A percentile compares a stretch with the other conserved stretches of the same genome.
These are phyloP conservation scores for Trifolium repens DNA, from an alignment of 306 rosid species.

Conservation along the genomic window DNA sequence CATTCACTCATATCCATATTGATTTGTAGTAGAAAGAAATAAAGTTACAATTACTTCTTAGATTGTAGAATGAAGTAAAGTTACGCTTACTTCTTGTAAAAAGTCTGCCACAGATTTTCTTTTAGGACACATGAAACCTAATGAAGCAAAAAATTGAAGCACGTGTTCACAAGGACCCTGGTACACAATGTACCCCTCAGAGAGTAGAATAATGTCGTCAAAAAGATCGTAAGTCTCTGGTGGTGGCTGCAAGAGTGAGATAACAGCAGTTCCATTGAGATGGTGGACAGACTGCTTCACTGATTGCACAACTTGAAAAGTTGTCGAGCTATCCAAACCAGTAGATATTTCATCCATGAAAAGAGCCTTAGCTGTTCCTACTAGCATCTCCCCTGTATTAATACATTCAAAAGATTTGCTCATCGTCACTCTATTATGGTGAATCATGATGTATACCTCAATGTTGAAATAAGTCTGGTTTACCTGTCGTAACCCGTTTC, in stretches of 20 bases:
- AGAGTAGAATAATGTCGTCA: slow-evolving; percentile 56
- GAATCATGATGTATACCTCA: not conserved
- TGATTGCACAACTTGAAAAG: slow-evolving; percentile 56
- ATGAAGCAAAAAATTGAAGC: slow-evolving; percentile 51
- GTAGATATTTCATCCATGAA: slow-evolving; percentile 67
- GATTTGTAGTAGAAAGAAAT: not conserved
- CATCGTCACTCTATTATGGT: not conserved
- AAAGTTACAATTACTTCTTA: not conserved
- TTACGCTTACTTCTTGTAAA: slow-evolving; percentile 53
- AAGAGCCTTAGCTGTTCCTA: slow-evolving; percentile 55
- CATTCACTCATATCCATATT: not conserved
- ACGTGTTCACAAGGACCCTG: slow-evolving; percentile 56
- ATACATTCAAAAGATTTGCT: not conserved
- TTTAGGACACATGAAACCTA: slow-evolving; percentile 58
- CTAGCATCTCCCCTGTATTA: slow-evolving; percentile 21
- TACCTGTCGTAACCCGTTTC: slow-evolving; percentile 40
- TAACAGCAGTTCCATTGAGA: slow-evolving; percentile 52
- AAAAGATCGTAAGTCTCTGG: slow-evolving; percentile 59
- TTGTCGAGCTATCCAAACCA: slow-evolving; percentile 65
- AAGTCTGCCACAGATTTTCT: slow-evolving; percentile 64
- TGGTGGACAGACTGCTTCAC: slow-evolving; percentile 50
- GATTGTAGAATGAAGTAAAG: too few relatives aligned
- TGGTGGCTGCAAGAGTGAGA: slow-evolving; percentile 61
- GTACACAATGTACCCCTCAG: slow-evolving; percentile 56
- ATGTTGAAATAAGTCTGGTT: not conserved